phyloP scores from a whole-genome alignment of 257 asterid species.

The Parsonsia alboflavescens region DNA sequence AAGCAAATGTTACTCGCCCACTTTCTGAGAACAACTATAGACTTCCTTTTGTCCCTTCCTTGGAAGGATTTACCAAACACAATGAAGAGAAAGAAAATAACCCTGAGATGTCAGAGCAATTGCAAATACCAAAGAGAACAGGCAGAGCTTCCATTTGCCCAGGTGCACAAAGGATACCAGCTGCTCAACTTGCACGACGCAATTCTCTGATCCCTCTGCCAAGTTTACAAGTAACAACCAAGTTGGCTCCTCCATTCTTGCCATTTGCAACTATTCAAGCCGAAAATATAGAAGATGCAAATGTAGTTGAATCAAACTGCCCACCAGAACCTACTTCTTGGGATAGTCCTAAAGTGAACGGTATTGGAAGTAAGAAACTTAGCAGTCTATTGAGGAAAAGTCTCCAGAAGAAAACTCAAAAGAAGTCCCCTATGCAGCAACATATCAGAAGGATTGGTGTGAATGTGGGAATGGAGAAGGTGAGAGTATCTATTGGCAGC shows the following conservation, averaged over 20 bases:
- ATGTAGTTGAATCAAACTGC: constrained; percentile 30
- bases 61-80: constrained; percentile 28
- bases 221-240: constrained; percentile 31
- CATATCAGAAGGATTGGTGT: constrained; percentile 56
- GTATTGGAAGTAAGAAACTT: constrained; percentile 45
- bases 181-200: constrained; percentile 45
- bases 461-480: constrained; percentile 81
- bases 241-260: constrained; percentile 39
- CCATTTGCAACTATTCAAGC: constrained; percentile 51
- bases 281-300: constrained; percentile 26
- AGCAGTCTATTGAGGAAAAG: constrained; percentile 53
- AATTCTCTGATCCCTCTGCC: constrained; percentile 74
- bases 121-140: constrained; percentile 46
- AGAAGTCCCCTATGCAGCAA: constrained; percentile 67
- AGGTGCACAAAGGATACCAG: constrained; percentile 21
- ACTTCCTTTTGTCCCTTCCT: constrained; percentile 35
- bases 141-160: constrained; percentile 42
- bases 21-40: constrained; percentile 43
- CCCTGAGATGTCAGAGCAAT: constrained; percentile 46
- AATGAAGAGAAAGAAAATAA: constrained; percentile 65
- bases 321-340: constrained; percentile 49
- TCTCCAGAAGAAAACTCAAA: constrained; percentile 58
- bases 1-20: constrained; percentile 19
- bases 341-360: constrained; percentile 61
- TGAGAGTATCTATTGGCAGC: constrained; percentile 81